Percentiles rank a stretch among this genome's conserved stretches.
These are phyloP conservation scores for Cryptococcus amylolentus DNA, from an alignment of 1,284 basidiomycete genomes.

Conservation along the genomic window DNA sequence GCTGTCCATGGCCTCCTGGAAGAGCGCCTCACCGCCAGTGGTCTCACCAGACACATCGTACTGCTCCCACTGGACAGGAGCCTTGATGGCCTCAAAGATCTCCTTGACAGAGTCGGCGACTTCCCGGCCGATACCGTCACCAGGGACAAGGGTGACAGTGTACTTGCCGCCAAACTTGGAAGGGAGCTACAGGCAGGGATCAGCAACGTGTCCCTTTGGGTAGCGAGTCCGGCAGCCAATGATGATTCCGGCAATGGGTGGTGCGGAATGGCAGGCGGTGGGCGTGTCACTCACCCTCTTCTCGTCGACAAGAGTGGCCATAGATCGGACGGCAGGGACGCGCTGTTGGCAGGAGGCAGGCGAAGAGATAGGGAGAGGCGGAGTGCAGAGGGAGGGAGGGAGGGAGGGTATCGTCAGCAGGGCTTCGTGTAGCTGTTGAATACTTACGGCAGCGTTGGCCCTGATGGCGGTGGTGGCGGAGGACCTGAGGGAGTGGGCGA, in stretches of 20 bases:
- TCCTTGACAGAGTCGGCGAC: constrained; percentile 99
- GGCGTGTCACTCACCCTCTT: constrained; percentile 33
- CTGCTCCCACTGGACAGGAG: constrained; percentile 99
- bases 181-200: constrained; percentile 58
- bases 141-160: constrained; percentile 84
- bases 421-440: too few species aligned
- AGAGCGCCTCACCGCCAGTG: constrained; percentile 86
- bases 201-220: too few species aligned
- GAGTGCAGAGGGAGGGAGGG: background rate
- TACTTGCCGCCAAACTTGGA: constrained; percentile 83
- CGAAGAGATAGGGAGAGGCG: background rate
- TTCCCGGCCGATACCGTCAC: constrained; percentile 95
- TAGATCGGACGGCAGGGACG: constrained; percentile 32
- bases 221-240: too few species aligned
- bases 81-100: constrained; percentile 95
- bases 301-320: constrained; percentile 44
- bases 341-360: constrained; percentile 16
- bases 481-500: constrained; percentile 31
- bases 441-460: constrained; percentile 16
- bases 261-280: background rate
- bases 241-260: background rate
- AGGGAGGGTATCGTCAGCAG: background rate
- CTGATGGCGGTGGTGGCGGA: constrained; percentile 30
- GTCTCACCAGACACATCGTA: constrained; percentile 97
- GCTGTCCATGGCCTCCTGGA: constrained; percentile 96